These are phyloP conservation scores for Botryosphaeria dothidea DNA, from an alignment of 2,329 filamentous ascomycete genomes.

Conservation along the genomic window DNA sequence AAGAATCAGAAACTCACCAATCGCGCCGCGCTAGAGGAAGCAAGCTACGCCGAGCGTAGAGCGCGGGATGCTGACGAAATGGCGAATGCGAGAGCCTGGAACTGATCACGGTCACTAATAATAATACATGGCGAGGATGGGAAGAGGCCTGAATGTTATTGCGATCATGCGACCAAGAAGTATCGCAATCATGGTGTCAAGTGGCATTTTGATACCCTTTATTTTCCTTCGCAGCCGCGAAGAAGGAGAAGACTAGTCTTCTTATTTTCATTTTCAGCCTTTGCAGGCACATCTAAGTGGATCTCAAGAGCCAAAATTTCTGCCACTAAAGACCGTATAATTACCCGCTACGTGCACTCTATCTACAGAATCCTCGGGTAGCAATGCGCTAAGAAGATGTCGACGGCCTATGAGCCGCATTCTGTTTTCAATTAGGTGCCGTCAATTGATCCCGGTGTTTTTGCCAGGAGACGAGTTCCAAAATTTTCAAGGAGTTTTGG, in stretches of 20 bases:
- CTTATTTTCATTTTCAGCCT: no score
- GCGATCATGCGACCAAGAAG: neutral
- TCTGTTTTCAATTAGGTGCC: neutral
- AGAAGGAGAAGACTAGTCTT: neutral
- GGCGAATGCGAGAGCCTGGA: conserved; percentile 58
- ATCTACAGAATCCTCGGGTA: neutral
- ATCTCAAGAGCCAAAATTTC: neutral
- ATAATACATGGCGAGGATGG: no score
- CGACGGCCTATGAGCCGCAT: neutral
- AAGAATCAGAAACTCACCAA: conserved; percentile 76
- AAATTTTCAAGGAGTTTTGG: no score
- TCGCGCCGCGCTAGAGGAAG: conserved; percentile 66
- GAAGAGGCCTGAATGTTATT: neutral
- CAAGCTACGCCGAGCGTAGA: conserved; percentile 65
- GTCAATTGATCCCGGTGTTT: no score
- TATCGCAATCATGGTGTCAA: neutral
- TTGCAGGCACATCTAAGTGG: no score
- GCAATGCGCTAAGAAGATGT: no score
- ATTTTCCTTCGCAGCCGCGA: neutral
- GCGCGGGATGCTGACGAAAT: conserved; percentile 68
- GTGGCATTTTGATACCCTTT: neutral
- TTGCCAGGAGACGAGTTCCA: no score
- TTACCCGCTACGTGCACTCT: neutral
- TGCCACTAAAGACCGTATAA: neutral
- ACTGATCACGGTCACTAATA: no score